Evolutionary conservation across 345 rosid species (phyloP), one percentile per base, ranked within the genome.

Genomic region (Leavenworthia alabamica): DNA sequence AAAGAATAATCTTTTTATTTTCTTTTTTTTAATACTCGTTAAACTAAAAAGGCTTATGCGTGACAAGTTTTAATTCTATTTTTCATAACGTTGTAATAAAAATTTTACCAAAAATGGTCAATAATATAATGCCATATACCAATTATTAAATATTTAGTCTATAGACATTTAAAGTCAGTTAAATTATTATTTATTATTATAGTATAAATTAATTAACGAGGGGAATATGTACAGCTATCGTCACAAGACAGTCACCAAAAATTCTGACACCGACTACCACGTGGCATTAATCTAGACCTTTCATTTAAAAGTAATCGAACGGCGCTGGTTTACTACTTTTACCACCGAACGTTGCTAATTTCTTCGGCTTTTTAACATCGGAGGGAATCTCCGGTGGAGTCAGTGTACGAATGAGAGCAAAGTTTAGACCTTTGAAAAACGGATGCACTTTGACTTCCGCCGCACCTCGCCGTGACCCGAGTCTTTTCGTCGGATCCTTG

Each of bases 401-500:
- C 1, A 83, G 17, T 20, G 96, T 80, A 44, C 99, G 72, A 6
- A 93, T 74, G 8, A 93, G 81, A 11, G 99, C 94, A 19, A 89
- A 89, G 42, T 93, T 93, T 0, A 93, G 70, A 22, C 84, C 88
- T 53, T 80, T 82, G 71, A 93, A 93, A 65, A 89, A 89, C 15
- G 92, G 86, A 56, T 89, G 99, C 2, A 72, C 82, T 71, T 93
- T 93, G 3, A 93, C 81, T 52, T 93, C 94, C 13, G 97, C 88
- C 1, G 99, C 76, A 2, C 99, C 99, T 3, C 94, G 85, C 57
- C 68, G 79, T 43, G 90, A 83, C 53, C 99, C 99, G 56, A 89
- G 80, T 10, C 99, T 73, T 31, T 31, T 61, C 0, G 51, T 55
- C 24, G 97, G 99, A 19, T 93, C 91, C 65, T 89, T 93, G 77